phyloP scores from a whole-genome alignment of 2,329 filamentous ascomycete genomes.

The Venturia aucupariae region DNA sequence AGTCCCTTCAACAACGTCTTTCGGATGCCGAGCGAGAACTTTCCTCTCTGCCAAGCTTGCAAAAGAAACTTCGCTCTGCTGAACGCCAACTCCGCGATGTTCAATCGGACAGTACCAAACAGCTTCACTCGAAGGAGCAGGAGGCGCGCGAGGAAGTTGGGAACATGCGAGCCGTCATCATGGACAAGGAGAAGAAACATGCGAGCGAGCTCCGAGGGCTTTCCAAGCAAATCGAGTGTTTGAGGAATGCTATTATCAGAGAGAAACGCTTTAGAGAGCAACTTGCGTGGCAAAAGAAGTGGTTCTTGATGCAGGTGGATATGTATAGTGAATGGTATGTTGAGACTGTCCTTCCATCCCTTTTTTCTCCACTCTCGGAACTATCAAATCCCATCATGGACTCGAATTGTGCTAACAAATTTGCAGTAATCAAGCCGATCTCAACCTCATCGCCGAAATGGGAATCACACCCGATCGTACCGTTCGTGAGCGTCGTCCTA shows the following conservation, averaged over 20 bases:
- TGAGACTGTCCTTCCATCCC: background rate
- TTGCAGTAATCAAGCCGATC: constrained; percentile 81
- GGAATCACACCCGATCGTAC: constrained; percentile 50
- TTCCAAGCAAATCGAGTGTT: constrained; percentile 82
- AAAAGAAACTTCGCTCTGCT: constrained; percentile 18
- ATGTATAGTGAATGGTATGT: constrained; percentile 87
- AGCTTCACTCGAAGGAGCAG: constrained; percentile 23
- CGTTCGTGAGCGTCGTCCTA: constrained; percentile 35
- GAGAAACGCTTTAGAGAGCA: constrained; percentile 74
- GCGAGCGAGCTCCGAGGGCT: constrained; percentile 71
- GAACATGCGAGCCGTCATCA: constrained; percentile 37
- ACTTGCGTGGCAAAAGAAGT: constrained; percentile 78
- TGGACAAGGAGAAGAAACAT: constrained; percentile 60
- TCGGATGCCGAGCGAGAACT: constrained; percentile 4
- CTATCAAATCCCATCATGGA: background rate
- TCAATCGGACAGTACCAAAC: constrained; percentile 16
- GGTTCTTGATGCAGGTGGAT: constrained; percentile 68
- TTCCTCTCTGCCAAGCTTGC: constrained; percentile 16
- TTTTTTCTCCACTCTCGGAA: constrained; percentile 10
- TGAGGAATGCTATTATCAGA: constrained; percentile 70
- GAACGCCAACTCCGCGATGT: constrained; percentile 19
- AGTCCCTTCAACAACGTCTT: constrained; percentile 22
- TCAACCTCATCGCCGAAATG: constrained; percentile 77
- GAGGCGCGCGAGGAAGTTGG: constrained; percentile 22
- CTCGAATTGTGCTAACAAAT: constrained; percentile 19